phyloP scores from a whole-genome alignment of 208 protist genomes.

The Crithidia expoeki region DNA sequence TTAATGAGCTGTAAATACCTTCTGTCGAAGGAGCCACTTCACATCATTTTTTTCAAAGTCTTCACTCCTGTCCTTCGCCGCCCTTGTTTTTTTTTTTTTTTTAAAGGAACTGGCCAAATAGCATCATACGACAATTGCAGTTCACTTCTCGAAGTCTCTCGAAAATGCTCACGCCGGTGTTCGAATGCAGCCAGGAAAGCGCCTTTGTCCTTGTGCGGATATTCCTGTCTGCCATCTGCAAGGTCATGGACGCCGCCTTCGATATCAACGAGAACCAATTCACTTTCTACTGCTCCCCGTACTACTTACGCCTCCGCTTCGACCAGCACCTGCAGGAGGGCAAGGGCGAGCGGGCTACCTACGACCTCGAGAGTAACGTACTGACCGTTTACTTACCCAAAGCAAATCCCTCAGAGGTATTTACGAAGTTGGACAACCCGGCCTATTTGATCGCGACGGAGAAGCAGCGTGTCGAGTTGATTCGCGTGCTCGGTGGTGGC shows the following conservation, averaged over 20 bases:
- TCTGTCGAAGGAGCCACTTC: too few species aligned
- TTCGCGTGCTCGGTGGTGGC: constrained; percentile 54
- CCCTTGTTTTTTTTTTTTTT: too few species aligned
- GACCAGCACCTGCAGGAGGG: constrained; percentile 76
- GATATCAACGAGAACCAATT: constrained; percentile 82
- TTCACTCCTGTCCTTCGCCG: too few species aligned
- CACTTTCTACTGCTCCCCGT: constrained; percentile 89
- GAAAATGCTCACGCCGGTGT: constrained; percentile 86
- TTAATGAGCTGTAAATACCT: too few species aligned
- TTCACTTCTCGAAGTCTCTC: too few species aligned
- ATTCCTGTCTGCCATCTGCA: constrained; percentile 76
- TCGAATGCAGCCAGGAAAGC: constrained; percentile 81
- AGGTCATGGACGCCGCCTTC: constrained; percentile 80
- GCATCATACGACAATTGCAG: not conserved
- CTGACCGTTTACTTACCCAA: constrained; percentile 89
- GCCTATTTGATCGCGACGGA: constrained; percentile 87
- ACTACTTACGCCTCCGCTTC: constrained; percentile 91
- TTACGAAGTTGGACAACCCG: constrained; percentile 86
- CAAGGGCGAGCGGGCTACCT: constrained; percentile 75
- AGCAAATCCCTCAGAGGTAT: constrained; percentile 57
- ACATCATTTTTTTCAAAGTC: too few species aligned
- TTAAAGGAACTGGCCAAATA: not conserved
- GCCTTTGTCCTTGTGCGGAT: constrained; percentile 83
- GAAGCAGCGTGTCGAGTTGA: constrained; percentile 61
- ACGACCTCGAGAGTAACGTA: constrained; percentile 72